Base-by-base conservation (phyloP, 2,329 filamentous ascomycete genomes). In the Zymoseptoria brevis region DNA sequence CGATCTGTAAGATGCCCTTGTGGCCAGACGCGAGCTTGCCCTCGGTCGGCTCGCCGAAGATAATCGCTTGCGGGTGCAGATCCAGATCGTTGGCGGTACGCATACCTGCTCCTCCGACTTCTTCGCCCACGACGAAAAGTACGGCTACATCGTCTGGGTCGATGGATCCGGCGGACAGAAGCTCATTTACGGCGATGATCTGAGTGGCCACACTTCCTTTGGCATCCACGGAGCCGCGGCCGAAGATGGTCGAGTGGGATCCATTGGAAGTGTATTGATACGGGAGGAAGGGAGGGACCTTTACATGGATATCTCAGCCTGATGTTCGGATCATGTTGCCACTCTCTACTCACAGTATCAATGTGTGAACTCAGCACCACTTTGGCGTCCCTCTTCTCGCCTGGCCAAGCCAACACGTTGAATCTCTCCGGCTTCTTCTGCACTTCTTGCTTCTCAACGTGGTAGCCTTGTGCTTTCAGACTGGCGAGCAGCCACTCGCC, bases 1-100 rank as follows among this genome's bases (percentile, higher is more conserved):
- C 76, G 69, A 91, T 87, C 53, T 81, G 81, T 4, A 91, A 73
- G 59, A 86, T 88, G 48, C 93, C 93, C 77, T 99, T 97, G 80
- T 97, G 93, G 1, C 93, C 94, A 59, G 89, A 87, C 0, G 90
- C 91, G 19, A 99, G 86, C 73, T 88, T 90, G 66, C 87, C 83
- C 69, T 96, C 90, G 0, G 94, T 99, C 0, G 93, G 93, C 73
- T 99, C 94, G 50, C 94, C 94, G 69, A 96, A 97, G 68, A 93
- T 88, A 66, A 90, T 86, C 3, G 90, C 84, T 48, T 87, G 81
- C 59, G 77, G 69, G 55, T 73, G 66, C 45, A 80, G 61, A 54
- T 76, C 71, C 35, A 83, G 70, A 7, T 76, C 70, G 67, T 85
- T 80, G 7, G 73, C 81, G 3, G 69, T 67, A 52, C 66, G 79